These are phyloP conservation scores for Oryza meyeriana DNA, from an alignment of 176 grass and related monocot species.

Conservation along the genomic window DNA sequence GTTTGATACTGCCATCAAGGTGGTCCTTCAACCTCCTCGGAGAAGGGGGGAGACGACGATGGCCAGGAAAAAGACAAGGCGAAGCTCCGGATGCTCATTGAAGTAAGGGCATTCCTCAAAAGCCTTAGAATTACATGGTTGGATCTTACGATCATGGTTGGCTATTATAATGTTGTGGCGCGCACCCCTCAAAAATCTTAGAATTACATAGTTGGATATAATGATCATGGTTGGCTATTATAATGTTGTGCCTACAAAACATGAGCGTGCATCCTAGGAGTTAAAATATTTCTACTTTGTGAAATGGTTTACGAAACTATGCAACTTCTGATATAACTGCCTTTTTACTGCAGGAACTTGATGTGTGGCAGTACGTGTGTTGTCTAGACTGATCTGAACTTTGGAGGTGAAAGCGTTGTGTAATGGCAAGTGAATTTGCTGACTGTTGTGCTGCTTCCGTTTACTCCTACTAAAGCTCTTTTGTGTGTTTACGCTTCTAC, in stretches of 20 bases:
- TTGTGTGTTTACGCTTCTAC: not conserved
- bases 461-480: not conserved
- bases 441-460: not conserved
- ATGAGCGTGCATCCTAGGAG: not conserved
- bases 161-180: not conserved
- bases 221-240: not conserved
- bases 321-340: not conserved
- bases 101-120: conserved; percentile 39
- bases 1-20: conserved; percentile 93
- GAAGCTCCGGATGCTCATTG: conserved; percentile 68
- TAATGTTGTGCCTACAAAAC: not conserved
- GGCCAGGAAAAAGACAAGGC: conserved; percentile 61
- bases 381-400: conserved; percentile 16
- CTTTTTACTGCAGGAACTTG: conserved; percentile 36
- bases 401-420: not conserved
- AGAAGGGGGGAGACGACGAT: conserved; percentile 61
- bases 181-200: not conserved
- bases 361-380: conserved; percentile 52
- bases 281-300: too few species aligned
- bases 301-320: not conserved
- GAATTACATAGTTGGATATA: not conserved
- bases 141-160: not conserved
- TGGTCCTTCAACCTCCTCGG: conserved; percentile 86
- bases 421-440: conserved; percentile 43
- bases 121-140: not conserved